Evolutionary conservation across 2,329 filamentous ascomycete species (phyloP).

Genomic region (Aspergillus sp.): DNA sequence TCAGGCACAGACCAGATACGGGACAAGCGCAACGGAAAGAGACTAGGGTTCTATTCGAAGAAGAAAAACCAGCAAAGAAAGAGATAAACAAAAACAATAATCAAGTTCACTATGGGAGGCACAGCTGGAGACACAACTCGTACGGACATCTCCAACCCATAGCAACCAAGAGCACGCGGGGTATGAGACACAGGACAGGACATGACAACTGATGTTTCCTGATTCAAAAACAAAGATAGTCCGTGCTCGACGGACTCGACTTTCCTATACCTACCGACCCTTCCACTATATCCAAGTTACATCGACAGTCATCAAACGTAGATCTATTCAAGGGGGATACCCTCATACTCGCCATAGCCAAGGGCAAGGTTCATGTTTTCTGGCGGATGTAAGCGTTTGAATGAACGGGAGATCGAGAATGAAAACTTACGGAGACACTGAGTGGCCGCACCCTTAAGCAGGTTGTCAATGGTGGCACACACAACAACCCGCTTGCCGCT

Average conservation of each 20-base stretch:
- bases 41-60: slow-evolving; percentile 12
- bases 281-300: slow-evolving; percentile 15
- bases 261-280: slow-evolving; percentile 15
- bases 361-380: slow-evolving; percentile 95
- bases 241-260: slow-evolving; percentile 9
- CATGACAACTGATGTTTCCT: slow-evolving; percentile 9
- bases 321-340: slow-evolving; percentile 63
- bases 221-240: slow-evolving; percentile 11
- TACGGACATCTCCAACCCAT: slow-evolving; percentile 24
- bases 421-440: slow-evolving; percentile 78
- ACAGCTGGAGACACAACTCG: slow-evolving; percentile 16
- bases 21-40: slow-evolving; percentile 3
- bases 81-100: slow-evolving; percentile 9
- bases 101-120: slow-evolving; percentile 21
- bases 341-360: slow-evolving; percentile 83
- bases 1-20: background rate
- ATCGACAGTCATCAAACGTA: slow-evolving; percentile 11
- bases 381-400: slow-evolving; percentile 27
- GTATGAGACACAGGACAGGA: slow-evolving; percentile 23
- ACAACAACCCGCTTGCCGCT: slow-evolving; percentile 90
- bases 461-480: slow-evolving; percentile 88
- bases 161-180: slow-evolving; percentile 28
- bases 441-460: slow-evolving; percentile 88
- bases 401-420: background rate
- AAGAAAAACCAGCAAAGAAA: slow-evolving; percentile 6